Conservation (phyloP, 345 rosid genomes). For the Gossypium rotundifolium region DNA sequence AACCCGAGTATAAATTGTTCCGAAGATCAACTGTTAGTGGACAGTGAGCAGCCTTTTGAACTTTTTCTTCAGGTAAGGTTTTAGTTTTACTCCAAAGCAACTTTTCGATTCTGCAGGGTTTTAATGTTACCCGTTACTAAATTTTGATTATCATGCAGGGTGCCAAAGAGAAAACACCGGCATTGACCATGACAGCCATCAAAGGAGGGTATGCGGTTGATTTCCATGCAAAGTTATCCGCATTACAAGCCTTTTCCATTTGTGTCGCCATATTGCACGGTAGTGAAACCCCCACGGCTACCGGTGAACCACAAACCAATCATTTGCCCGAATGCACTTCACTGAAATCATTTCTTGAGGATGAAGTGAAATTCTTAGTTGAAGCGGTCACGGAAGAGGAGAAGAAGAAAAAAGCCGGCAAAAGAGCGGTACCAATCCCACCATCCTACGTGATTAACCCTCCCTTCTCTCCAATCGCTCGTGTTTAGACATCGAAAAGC, state of each 20-base stretch:
- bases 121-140: neutral
- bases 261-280: constrained; percentile 73
- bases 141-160: constrained; percentile 38
- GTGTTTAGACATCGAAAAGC: constrained; percentile 42
- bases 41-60: constrained; percentile 48
- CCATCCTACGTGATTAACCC: constrained; percentile 67
- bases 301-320: constrained; percentile 24
- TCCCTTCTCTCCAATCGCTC: constrained; percentile 85
- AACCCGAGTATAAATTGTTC: constrained; percentile 38
- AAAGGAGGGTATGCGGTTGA: constrained; percentile 70
- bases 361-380: constrained; percentile 58
- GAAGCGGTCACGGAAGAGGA: constrained; percentile 57
- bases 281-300: constrained; percentile 27
- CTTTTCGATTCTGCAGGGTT: neutral
- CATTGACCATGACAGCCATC: constrained; percentile 45
- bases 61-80: constrained; percentile 62
- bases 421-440: constrained; percentile 34
- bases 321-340: constrained; percentile 46
- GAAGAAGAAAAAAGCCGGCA: constrained; percentile 27
- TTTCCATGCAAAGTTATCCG: constrained; percentile 88
- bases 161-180: constrained; percentile 57
- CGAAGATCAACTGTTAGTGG: constrained; percentile 42
- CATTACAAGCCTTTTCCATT: constrained; percentile 86
- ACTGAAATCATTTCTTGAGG: constrained; percentile 58
- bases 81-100: neutral